A percentile compares a stretch with the other conserved stretches of the same genome.
These are phyloP conservation scores for Salix viminalis DNA, from an alignment of 345 rosid species.

Conservation along the genomic window DNA sequence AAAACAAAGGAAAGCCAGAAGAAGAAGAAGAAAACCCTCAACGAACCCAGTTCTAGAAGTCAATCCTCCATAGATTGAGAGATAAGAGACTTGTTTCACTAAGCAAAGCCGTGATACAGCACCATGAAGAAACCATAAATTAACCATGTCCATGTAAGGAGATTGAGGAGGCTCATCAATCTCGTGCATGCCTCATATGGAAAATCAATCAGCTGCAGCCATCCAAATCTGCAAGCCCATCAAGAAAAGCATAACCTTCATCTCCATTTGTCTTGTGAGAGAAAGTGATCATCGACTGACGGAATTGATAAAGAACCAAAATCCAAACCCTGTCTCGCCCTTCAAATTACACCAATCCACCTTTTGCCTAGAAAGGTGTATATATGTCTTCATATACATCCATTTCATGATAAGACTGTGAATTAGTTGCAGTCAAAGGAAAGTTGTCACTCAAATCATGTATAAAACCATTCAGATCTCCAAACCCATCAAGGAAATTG, in stretches of 20 bases:
- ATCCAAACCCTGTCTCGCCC: not conserved
- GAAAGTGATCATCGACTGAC: not conserved
- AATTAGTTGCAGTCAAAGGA: not conserved
- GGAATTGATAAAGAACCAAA: not conserved
- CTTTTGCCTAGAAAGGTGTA: not conserved
- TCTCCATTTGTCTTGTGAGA: not conserved
- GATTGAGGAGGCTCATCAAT: not conserved
- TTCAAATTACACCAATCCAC: not conserved
- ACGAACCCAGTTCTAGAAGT: not conserved
- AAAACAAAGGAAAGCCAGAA: not conserved
- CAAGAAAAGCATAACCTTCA: not conserved
- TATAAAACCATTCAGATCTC: constrained; percentile 5
- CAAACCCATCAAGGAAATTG: constrained; percentile 2
- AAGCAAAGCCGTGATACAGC: not conserved
- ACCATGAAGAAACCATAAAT: not conserved
- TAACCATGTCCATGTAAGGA: not conserved
- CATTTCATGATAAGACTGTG: not conserved
- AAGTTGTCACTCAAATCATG: not conserved
- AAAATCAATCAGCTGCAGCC: constrained; percentile 8
- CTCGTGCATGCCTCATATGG: not conserved
- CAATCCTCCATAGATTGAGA: not conserved
- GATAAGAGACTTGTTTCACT: not conserved
- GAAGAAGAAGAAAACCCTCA: not conserved
- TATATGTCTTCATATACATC: constrained; percentile 6
- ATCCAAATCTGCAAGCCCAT: constrained; percentile 25